Evolutionary conservation across 2,329 filamentous ascomycete genomes (phyloP), one percentile per base, ranked within the genome.

Genomic region (Aspergillus flavus): DNA sequence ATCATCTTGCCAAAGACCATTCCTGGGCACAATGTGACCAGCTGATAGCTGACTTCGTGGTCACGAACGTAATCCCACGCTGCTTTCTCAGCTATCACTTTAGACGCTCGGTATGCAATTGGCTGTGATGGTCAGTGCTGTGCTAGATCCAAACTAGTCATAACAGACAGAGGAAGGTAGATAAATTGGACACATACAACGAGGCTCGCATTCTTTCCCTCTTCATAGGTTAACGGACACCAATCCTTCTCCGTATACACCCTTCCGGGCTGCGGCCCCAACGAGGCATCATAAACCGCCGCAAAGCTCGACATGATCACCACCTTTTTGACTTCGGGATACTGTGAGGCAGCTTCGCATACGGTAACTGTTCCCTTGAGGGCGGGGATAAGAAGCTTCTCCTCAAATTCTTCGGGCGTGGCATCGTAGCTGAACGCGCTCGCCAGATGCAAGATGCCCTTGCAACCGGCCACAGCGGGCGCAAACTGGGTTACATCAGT

Each of bases 401-500:
- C 66, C 54, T 75, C 73, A 57, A 74, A 74, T 30, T 75, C 68
- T 0, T 66, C 67, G 0, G 68, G 68, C 0, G 6, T 36, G 0
- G 69, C 69, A 39, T 73, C 65, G 46, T 74, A 75, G 23, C 41
- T 74, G 19, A 76, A 75, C 3, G 74, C 72, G 48, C 71, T 71
- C 2, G 73, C 73, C 6, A 75, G 61, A 56, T 75, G 72, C 16
- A 75, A 58, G 19, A 70, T 59, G 10, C 66, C 62, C 48, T 68
- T 61, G 30, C 69, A 71, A 21, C 57, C 66, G 2, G 61, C 28
- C 2, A 69, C 34, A 12, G 56, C 59, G 2, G 61, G 58, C 5
- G 58, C 32, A 23, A 66, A 60, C 12, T 55, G 4, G 54, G 58
- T 3, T 52, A 34, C 7, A 62, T 59, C n/a, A 12, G 68, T 71